Conservation (phyloP, 2,329 filamentous ascomycete genomes). For the Sclerotinia trifoliorum region DNA sequence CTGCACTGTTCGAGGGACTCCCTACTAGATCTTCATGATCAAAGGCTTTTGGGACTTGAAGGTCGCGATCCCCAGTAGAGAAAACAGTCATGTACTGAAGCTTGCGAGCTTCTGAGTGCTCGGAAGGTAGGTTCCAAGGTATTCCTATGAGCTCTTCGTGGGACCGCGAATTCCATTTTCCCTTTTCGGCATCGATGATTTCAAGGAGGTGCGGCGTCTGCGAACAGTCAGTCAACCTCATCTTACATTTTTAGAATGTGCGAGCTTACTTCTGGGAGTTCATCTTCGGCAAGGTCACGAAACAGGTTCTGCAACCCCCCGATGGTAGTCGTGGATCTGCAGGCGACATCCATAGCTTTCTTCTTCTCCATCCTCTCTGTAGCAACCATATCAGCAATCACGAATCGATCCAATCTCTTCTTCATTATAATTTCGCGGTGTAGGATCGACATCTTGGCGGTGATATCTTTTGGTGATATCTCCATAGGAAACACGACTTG, state of each 20-base stretch:
- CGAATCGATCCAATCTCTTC: neutral
- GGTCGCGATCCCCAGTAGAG: conserved; percentile 33
- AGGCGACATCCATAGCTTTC: conserved; percentile 9
- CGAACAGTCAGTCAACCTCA: conserved; percentile 9
- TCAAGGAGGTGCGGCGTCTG: conserved; percentile 19
- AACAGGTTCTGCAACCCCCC: conserved; percentile 6
- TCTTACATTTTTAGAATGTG: neutral
- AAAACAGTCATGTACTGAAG: conserved; percentile 40
- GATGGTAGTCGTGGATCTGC: conserved; percentile 10
- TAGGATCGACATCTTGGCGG: conserved; percentile 5
- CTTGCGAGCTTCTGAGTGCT: conserved; percentile 35
- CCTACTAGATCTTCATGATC: conserved; percentile 36
- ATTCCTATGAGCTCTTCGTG: conserved; percentile 24
- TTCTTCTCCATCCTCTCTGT: conserved; percentile 17
- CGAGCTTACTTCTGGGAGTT: conserved; percentile 22
- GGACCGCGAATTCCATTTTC: conserved; percentile 5
- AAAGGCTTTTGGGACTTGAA: conserved; percentile 33
- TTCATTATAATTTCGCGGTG: neutral
- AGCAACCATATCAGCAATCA: conserved; percentile 2
- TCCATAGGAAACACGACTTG: neutral
- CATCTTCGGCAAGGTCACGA: conserved; percentile 8
- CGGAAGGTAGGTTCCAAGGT: conserved; percentile 37
- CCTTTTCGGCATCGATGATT: conserved; percentile 14
- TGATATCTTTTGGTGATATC: neutral
- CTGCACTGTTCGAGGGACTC: conserved; percentile 30